A percentile compares a stretch with the other conserved stretches of the same genome.
These are phyloP conservation scores for Fusarium sp. DNA, from an alignment of 2,329 filamentous ascomycete species.

Conservation along the genomic window DNA sequence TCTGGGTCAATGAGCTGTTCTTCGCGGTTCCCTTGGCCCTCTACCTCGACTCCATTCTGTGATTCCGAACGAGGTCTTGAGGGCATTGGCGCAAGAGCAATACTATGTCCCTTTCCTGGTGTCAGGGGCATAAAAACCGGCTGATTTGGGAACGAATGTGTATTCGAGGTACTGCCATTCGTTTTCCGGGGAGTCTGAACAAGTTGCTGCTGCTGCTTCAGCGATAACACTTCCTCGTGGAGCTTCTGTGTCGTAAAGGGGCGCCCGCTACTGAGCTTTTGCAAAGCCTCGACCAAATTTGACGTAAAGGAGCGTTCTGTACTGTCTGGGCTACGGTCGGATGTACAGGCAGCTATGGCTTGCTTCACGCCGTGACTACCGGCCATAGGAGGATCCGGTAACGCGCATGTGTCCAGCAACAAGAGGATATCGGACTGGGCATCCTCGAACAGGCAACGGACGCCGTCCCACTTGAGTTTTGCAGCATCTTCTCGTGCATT, in stretches of 20 bases:
- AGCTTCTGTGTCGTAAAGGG: slow-evolving; percentile 66
- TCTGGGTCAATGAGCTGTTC: slow-evolving; percentile 58
- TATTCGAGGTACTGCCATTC: slow-evolving; percentile 56
- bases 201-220: slow-evolving; percentile 56
- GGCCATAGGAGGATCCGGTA: slow-evolving; percentile 59
- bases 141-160: slow-evolving; percentile 47
- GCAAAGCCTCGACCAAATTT: slow-evolving; percentile 64
- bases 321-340: slow-evolving; percentile 58
- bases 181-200: slow-evolving; percentile 53
- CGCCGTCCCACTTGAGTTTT: slow-evolving; percentile 70
- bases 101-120: slow-evolving; percentile 60
- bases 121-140: slow-evolving; percentile 67
- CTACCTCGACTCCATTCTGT: slow-evolving; percentile 42
- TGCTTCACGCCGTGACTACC: slow-evolving; percentile 68
- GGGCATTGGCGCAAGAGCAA: slow-evolving; percentile 62
- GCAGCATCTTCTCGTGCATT: slow-evolving; percentile 66
- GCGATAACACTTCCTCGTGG: slow-evolving; percentile 62
- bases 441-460: slow-evolving; percentile 70
- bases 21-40: slow-evolving; percentile 41
- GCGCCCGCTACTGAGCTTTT: slow-evolving; percentile 61
- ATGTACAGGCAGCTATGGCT: slow-evolving; percentile 67
- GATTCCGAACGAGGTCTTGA: slow-evolving; percentile 43
- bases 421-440: slow-evolving; percentile 70
- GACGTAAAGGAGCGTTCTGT: slow-evolving; percentile 66
- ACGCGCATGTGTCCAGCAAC: slow-evolving; percentile 68